Conservation (phyloP, 345 rosid genomes). For the Trapa incisa region DNA sequence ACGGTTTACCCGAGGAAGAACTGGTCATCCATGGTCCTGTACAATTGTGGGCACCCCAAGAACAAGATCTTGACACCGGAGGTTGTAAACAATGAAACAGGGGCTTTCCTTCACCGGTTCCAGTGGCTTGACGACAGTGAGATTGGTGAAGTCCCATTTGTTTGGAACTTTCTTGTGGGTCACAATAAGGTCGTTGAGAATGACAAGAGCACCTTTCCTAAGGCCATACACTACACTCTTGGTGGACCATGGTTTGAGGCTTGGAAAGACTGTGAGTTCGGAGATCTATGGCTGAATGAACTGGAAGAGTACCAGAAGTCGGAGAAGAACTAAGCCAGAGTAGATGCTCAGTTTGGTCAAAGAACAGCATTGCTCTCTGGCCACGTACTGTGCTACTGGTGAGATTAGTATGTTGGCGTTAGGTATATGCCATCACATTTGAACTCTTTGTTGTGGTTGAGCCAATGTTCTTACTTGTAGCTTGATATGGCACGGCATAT, state of each 20-base stretch:
- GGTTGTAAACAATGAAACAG: constrained; percentile 55
- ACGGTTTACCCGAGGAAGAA: constrained; percentile 95
- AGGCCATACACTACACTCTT: constrained; percentile 81
- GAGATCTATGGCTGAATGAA: constrained; percentile 78
- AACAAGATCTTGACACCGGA: constrained; percentile 63
- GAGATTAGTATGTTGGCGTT: no score
- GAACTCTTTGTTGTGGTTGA: no score
- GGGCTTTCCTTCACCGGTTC: constrained; percentile 91
- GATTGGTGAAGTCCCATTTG: constrained; percentile 73
- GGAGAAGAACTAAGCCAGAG: constrained; percentile 11
- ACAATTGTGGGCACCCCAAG: constrained; percentile 87
- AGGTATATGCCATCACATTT: no score
- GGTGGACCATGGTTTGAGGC: constrained; percentile 99
- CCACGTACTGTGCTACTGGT: neutral
- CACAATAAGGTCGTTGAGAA: constrained; percentile 64
- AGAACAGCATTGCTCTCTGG: neutral
- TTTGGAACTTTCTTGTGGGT: constrained; percentile 96
- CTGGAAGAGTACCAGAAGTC: constrained; percentile 42
- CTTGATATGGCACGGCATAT: no score
- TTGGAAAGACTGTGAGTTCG: constrained; percentile 88
- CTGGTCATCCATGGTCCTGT: constrained; percentile 97
- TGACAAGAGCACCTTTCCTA: constrained; percentile 51
- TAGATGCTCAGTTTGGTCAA: constrained; percentile 2
- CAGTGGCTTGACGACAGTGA: constrained; percentile 91
- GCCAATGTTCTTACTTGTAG: no score